Conservation (phyloP, 2,329 filamentous ascomycete species). For the Zymoseptoria crescenta region DNA sequence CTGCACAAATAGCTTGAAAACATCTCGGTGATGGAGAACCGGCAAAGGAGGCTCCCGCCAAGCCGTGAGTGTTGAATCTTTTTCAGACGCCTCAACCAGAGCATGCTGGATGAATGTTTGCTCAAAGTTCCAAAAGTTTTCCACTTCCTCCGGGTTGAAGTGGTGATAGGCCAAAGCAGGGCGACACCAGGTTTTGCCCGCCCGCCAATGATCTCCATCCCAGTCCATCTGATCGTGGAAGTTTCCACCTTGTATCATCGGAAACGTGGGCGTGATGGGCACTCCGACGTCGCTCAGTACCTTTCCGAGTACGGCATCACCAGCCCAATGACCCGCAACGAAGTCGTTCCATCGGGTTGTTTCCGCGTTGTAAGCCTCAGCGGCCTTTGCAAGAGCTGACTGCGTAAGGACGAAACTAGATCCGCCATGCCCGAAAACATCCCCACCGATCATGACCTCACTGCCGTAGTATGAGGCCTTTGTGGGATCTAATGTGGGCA, state of each 20-base stretch:
- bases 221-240: slow-evolving; percentile 31
- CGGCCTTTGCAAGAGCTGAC: slow-evolving; percentile 29
- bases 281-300: slow-evolving; percentile 38
- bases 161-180: slow-evolving; percentile 34
- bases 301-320: slow-evolving; percentile 46
- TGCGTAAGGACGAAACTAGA: slow-evolving; percentile 38
- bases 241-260: slow-evolving; percentile 38
- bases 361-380: slow-evolving; percentile 34
- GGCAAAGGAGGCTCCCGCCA: slow-evolving; percentile 9
- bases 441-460: slow-evolving; percentile 40
- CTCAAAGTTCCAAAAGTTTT: slow-evolving; percentile 25
- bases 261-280: slow-evolving; percentile 35
- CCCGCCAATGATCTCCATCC: slow-evolving; percentile 18
- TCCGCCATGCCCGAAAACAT: slow-evolving; percentile 36
- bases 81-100: neutral
- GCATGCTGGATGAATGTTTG: slow-evolving; percentile 19
- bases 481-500: slow-evolving; percentile 42
- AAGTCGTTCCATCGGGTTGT: slow-evolving; percentile 35
- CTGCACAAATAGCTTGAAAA: slow-evolving; percentile 22
- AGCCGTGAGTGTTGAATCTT: neutral
- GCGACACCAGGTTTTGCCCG: slow-evolving; percentile 34
- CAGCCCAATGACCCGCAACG: slow-evolving; percentile 44
- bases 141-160: slow-evolving; percentile 19
- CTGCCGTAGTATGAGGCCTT: slow-evolving; percentile 48
- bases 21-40: slow-evolving; percentile 23